A percentile compares a stretch with the other conserved stretches of the same genome.
These are phyloP conservation scores for Fibroporia radiculosa DNA, from an alignment of 768 basidiomycete genomes.

Conservation along the genomic window DNA sequence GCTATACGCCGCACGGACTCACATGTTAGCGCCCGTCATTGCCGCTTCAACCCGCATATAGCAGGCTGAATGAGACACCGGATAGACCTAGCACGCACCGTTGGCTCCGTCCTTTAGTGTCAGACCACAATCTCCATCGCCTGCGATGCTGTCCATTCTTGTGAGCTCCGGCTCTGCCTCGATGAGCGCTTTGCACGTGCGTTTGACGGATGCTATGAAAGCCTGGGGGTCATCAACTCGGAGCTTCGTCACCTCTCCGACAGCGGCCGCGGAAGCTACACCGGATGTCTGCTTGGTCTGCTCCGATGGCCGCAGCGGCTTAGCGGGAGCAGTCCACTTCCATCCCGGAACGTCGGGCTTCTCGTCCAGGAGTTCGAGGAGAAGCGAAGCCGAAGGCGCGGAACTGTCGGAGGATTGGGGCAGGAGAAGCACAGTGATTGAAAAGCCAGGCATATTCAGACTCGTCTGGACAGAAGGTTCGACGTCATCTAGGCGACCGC, in stretches of 20 bases:
- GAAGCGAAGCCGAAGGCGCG: slow-evolving; percentile 31
- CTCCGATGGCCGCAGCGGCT: slow-evolving; percentile 25
- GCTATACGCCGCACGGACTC: slow-evolving; percentile 29
- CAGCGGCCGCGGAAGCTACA: slow-evolving; percentile 1
- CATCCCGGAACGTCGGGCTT: slow-evolving; percentile 69
- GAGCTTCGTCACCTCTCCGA: slow-evolving; percentile 16
- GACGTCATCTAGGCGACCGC: not conserved
- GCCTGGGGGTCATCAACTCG: slow-evolving; percentile 34
- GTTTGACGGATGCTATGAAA: slow-evolving; percentile 49
- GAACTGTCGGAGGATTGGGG: slow-evolving; percentile 39
- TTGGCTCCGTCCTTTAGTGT: slow-evolving; percentile 70
- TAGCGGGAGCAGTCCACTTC: slow-evolving; percentile 59
- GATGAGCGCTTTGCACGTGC: slow-evolving; percentile 61
- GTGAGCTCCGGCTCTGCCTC: slow-evolving; percentile 86
- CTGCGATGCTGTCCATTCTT: slow-evolving; percentile 82
- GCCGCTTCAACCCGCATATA: not conserved
- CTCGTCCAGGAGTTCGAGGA: slow-evolving; percentile 61
- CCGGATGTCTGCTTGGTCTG: slow-evolving; percentile 10
- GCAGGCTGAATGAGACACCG: not conserved
- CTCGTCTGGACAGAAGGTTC: slow-evolving; percentile 49
- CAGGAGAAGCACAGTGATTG: slow-evolving; percentile 73
- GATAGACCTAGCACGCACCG: slow-evolving; percentile 31
- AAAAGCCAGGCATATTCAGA: slow-evolving; percentile 91
- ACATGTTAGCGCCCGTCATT: not conserved
- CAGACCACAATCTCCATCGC: slow-evolving; percentile 78